Conservation (phyloP, 1,139 yeast species). For the Hansenula lynferdii region DNA sequence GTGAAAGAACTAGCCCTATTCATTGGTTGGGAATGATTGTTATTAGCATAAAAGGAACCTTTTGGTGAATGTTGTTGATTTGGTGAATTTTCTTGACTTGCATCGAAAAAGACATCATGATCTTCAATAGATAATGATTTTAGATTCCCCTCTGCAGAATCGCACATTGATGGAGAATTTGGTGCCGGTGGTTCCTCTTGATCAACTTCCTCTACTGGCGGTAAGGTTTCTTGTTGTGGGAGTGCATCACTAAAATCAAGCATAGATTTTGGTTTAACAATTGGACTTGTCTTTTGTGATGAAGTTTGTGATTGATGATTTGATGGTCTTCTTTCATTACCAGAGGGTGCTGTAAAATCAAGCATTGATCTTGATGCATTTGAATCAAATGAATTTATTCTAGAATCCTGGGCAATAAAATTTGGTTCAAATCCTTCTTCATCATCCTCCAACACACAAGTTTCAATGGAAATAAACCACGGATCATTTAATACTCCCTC, state of each 20-base stretch:
- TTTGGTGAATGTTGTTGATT: too few species aligned
- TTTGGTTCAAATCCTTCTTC: slow-evolving; percentile 29
- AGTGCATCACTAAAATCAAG: slow-evolving; percentile 12
- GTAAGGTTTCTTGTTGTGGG: slow-evolving; percentile 17
- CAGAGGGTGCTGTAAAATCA: not conserved
- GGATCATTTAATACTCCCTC: slow-evolving; percentile 54
- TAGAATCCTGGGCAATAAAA: not conserved
- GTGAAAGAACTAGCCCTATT: slow-evolving; percentile 15
- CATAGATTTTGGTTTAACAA: slow-evolving; percentile 17
- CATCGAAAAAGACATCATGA: not conserved
- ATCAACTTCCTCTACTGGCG: slow-evolving; percentile 19
- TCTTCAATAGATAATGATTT: not conserved
- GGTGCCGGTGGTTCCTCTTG: slow-evolving; percentile 9
- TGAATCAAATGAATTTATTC: slow-evolving; percentile 8
- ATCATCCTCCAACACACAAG: slow-evolving; percentile 53
- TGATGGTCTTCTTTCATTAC: not conserved
- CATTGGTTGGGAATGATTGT: too few species aligned
- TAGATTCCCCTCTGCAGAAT: not conserved
- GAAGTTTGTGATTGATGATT: slow-evolving; percentile 1
- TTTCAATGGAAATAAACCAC: slow-evolving; percentile 57
- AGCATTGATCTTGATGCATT: slow-evolving; percentile 5
- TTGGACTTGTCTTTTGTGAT: slow-evolving; percentile 11
- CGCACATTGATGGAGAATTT: not conserved
- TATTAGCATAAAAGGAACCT: too few species aligned
- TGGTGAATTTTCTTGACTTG: not conserved